A percentile compares a stretch with the other conserved stretches of the same genome.
Evolutionary conservation across 495 filamentous ascomycete species (phyloP).

Genomic region (Glarea lozoyensis): DNA sequence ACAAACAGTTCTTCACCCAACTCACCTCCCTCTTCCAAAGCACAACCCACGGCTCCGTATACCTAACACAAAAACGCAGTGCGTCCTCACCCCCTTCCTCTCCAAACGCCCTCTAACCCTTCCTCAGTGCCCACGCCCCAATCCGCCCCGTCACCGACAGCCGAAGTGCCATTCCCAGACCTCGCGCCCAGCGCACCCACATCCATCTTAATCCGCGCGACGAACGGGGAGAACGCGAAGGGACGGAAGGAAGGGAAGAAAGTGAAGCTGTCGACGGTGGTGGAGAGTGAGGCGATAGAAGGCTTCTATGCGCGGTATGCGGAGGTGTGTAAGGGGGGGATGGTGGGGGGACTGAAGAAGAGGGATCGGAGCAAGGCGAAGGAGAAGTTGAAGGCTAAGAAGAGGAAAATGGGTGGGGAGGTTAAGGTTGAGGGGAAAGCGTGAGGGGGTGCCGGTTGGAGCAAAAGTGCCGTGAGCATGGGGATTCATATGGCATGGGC

Average conservation of each 20-base stretch:
- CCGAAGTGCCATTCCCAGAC: slow-evolving; percentile 39
- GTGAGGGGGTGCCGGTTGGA: no score
- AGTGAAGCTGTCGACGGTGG: slow-evolving; percentile 77
- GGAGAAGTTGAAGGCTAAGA: slow-evolving; percentile 67
- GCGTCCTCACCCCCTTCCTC: slow-evolving; percentile 15
- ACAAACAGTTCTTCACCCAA: slow-evolving; percentile 70
- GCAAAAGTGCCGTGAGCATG: slow-evolving; percentile 12
- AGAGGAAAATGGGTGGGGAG: slow-evolving; percentile 39
- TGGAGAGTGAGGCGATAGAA: slow-evolving; percentile 65
- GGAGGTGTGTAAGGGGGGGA: slow-evolving; percentile 84
- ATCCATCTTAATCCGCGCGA: slow-evolving; percentile 75
- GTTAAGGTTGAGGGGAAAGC: slow-evolving; percentile 11
- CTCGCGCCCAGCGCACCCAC: slow-evolving; percentile 43
- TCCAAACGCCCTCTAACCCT: slow-evolving; percentile 18
- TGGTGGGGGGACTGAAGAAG: slow-evolving; percentile 87
- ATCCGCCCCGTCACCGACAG: no score
- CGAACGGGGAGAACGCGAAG: slow-evolving; percentile 58
- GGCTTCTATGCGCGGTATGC: slow-evolving; percentile 78
- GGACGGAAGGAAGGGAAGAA: slow-evolving; percentile 46
- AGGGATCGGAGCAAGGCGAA: slow-evolving; percentile 78
- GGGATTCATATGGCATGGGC: no score
- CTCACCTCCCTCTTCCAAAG: slow-evolving; percentile 65
- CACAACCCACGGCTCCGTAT: slow-evolving; percentile 61
- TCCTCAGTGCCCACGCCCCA: slow-evolving; percentile 7
- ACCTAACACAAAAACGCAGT: slow-evolving; percentile 79